Conservation (phyloP, 2,329 filamentous ascomycete species). For the Aureobasidium sp. region DNA sequence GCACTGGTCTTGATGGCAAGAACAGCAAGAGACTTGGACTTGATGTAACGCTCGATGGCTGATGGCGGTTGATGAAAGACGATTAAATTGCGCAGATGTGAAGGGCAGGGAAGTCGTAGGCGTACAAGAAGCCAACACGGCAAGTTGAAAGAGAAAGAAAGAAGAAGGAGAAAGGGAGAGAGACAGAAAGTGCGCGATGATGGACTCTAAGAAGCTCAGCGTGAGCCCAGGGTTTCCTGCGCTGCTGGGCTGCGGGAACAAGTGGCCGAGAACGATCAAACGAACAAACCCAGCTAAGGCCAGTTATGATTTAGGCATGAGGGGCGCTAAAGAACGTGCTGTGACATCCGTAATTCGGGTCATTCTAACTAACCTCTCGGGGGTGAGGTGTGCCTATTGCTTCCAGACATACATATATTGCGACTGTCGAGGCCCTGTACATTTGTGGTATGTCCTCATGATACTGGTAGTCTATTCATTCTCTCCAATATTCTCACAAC, state of each 20-base stretch:
- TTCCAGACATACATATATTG: neutral
- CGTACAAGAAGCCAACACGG: neutral
- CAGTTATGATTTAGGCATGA: constrained; percentile 16
- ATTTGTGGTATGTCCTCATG: neutral
- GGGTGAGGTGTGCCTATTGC: neutral
- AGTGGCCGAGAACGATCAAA: constrained; percentile 17
- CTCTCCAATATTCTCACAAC: neutral
- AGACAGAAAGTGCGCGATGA: constrained; percentile 11
- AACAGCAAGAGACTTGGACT: neutral
- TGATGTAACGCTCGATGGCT: neutral
- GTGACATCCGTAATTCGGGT: constrained; percentile 14
- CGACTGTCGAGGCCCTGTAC: neutral
- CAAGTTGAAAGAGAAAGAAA: constrained; percentile 8
- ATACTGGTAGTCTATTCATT: neutral
- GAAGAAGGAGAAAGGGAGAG: constrained; percentile 7
- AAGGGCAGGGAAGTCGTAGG: neutral
- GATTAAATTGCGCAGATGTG: neutral
- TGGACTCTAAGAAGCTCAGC: constrained; percentile 13
- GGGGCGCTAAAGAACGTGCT: constrained; percentile 14
- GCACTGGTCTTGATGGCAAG: neutral
- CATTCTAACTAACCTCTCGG: constrained; percentile 1
- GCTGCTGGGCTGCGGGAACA: constrained; percentile 15
- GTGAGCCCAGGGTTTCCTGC: constrained; percentile 15
- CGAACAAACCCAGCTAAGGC: constrained; percentile 15
- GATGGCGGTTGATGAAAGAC: neutral